Conservation (phyloP, 2,329 filamentous ascomycete species). For the Lasiodiplodia sp. region DNA sequence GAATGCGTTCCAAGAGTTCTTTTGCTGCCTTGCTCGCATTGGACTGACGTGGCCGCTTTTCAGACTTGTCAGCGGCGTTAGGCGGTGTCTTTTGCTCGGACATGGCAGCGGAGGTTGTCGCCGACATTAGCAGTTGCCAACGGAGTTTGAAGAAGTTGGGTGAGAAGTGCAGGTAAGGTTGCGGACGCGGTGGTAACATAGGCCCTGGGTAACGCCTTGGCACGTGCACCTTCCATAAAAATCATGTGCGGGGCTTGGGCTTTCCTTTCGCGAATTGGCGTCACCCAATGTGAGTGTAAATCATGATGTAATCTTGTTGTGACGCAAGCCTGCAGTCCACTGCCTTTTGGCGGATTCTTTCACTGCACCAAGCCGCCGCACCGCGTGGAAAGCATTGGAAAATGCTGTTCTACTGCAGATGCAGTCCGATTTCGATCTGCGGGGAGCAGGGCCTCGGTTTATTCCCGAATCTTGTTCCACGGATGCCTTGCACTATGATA, state of each 20-base stretch:
- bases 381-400: too few relatives aligned
- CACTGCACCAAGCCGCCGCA: too few relatives aligned
- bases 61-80: background rate
- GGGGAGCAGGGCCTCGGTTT: too few relatives aligned
- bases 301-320: too few relatives aligned
- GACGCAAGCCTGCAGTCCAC: too few relatives aligned
- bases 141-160: background rate
- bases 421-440: too few relatives aligned
- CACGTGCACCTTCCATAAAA: background rate
- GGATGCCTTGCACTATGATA: too few relatives aligned
- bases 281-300: background rate
- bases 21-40: background rate
- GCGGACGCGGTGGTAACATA: background rate
- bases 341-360: too few relatives aligned
- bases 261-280: background rate
- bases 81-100: background rate
- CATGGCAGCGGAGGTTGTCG: background rate
- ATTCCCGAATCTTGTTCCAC: too few relatives aligned
- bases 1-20: background rate
- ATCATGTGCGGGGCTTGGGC: background rate
- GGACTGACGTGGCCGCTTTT: rapidly evolving
- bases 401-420: too few relatives aligned
- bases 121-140: background rate
- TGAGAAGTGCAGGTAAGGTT: background rate
- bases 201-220: too few relatives aligned